A percentile compares a stretch with the other conserved stretches of the same genome.
phyloP scores from a whole-genome alignment of 2,329 filamentous ascomycete genomes.

The Pseudocercospora ulei region DNA sequence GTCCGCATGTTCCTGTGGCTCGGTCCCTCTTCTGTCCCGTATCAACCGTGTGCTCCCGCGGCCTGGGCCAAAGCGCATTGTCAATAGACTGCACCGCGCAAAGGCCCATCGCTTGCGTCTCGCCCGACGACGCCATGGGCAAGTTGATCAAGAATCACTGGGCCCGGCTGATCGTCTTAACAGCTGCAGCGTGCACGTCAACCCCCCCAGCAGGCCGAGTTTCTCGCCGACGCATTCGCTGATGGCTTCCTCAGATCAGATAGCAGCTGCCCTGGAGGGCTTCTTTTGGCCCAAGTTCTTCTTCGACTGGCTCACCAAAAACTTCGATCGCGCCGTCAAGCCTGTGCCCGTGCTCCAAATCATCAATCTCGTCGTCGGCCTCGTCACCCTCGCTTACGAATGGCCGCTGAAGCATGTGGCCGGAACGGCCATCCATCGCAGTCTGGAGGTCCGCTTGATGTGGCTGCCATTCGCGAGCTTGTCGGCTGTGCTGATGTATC shows the following conservation, averaged over 20 bases:
- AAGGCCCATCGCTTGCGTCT: slow-evolving; percentile 11
- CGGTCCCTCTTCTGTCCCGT: slow-evolving; percentile 10
- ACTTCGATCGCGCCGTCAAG: slow-evolving; percentile 74
- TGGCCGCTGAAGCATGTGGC: slow-evolving; percentile 76
- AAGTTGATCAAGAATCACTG: slow-evolving; percentile 99
- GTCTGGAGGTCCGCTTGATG: slow-evolving; percentile 74
- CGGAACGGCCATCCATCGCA: slow-evolving; percentile 69
- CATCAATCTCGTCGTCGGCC: slow-evolving; percentile 73
- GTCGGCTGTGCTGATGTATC: slow-evolving; percentile 69
- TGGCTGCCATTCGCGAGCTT: slow-evolving; percentile 71
- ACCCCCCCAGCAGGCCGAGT: not conserved
- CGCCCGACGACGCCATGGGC: slow-evolving; percentile 62
- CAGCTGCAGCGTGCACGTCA: slow-evolving; percentile 62
- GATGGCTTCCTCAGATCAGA: slow-evolving; percentile 57
- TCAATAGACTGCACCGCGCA: slow-evolving; percentile 10
- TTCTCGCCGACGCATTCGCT: slow-evolving; percentile 2
- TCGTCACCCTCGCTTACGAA: slow-evolving; percentile 74
- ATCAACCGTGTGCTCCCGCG: slow-evolving; percentile 5
- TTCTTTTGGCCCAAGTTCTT: slow-evolving; percentile 99
- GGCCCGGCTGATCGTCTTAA: slow-evolving; percentile 86
- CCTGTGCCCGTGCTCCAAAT: slow-evolving; percentile 82
- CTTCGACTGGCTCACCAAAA: slow-evolving; percentile 91
- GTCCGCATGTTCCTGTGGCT: slow-evolving; percentile 10
- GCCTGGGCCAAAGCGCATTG: slow-evolving; percentile 6
- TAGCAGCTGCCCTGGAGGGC: slow-evolving; percentile 68